Base-by-base conservation (phyloP, 257 asterid genomes). In the Leptodermis oblonga region DNA sequence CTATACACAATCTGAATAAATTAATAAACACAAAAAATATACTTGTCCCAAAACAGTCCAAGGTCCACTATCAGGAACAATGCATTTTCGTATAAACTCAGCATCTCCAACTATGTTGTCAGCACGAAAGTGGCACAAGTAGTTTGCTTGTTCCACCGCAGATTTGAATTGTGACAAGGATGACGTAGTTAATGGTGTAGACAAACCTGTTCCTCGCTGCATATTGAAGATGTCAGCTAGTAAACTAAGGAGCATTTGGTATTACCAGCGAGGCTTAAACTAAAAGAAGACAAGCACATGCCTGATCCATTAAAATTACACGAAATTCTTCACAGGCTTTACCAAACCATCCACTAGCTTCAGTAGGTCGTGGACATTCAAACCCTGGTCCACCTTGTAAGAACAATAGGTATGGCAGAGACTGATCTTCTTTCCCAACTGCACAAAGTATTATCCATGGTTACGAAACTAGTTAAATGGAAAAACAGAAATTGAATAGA, bases 301-400 rank as follows among this genome's bases (percentile, higher is more conserved):
- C 99, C 97, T 93, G 99, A 81, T 93, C 99, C 96, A 93, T 82
- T 62, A n/a, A n/a, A n/a, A n/a, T n/a, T n/a, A n/a, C n/a, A n/a
- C n/a, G n/a, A n/a, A n/a, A n/a, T n/a, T n/a, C n/a, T n/a, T n/a
- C n/a, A n/a, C n/a, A n/a, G n/a, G n/a, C n/a, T n/a, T n/a, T n/a
- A n/a, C n/a, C n/a, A n/a, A 93, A 88, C 99, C 99, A 93, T 75
- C 99, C 99, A 68, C 91, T 76, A 23, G 96, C 83, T 84, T 93
- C 99, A 55, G 96, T 74, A 60, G 96, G 99, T 37, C 97, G 81
- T 62, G 74, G 73, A 69, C 90, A 87, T 84, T 93, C 97, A 74
- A 84, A 93, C 51, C 98, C 98, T 43, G 98, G 98, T 33, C 98
- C 98, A 64, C 98, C 98, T 80, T 92, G 97, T 83, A 92, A 82